Evolutionary conservation across 306 rosid species (phyloP).

Genomic region (Vigna nakashimae): DNA sequence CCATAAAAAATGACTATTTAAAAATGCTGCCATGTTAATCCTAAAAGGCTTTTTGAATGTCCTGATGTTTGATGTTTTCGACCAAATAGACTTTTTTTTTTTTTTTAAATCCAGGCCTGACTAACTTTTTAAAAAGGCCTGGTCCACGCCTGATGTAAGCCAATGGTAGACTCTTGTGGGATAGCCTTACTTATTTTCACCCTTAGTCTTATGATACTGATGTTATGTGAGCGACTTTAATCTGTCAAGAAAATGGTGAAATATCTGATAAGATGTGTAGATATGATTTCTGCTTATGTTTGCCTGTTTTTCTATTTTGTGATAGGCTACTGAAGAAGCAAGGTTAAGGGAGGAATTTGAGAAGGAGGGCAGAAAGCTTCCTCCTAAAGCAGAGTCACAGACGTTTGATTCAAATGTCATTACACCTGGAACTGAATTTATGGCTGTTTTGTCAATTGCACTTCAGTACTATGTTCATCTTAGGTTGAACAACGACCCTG

Average conservation of each 20-base stretch:
- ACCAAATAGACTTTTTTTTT: not conserved
- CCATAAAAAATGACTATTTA: no score
- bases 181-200: no score
- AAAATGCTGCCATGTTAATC: not conserved
- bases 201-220: not conserved
- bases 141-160: not conserved
- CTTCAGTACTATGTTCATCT: conserved; percentile 97
- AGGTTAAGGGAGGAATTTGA: conserved; percentile 90
- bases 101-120: not conserved
- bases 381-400: conserved; percentile 78
- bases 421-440: conserved; percentile 97
- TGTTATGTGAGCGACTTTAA: conserved; percentile 6
- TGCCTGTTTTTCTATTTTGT: conserved; percentile 30
- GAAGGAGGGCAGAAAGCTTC: conserved; percentile 96
- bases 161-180: not conserved
- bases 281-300: conserved; percentile 19
- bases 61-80: not conserved
- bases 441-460: conserved; percentile 90
- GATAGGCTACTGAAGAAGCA: conserved; percentile 89
- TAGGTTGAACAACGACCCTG: conserved; percentile 94
- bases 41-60: not conserved
- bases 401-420: conserved; percentile 90
- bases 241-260: not conserved
- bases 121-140: not conserved
- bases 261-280: not conserved